These are phyloP conservation scores for Diaporthe sp. DNA, from an alignment of 2,329 filamentous ascomycete species.

Conservation along the genomic window DNA sequence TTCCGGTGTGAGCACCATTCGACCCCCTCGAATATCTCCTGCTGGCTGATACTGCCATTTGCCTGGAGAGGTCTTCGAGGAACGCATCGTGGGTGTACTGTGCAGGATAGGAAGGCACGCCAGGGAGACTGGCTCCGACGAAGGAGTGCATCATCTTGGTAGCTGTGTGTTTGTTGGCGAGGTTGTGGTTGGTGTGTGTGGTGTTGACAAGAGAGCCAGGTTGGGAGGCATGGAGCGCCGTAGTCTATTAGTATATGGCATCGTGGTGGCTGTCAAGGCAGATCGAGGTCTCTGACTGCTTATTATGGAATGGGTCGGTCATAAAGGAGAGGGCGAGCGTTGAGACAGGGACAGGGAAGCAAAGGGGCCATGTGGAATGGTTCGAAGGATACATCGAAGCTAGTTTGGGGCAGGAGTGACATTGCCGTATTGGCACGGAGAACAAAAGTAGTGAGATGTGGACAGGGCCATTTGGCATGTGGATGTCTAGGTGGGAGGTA, in stretches of 20 bases:
- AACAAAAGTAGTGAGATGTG: conserved; percentile 47
- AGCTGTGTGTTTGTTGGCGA: conserved; percentile 17
- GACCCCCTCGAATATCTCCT: conserved; percentile 65
- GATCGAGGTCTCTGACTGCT: conserved; percentile 41
- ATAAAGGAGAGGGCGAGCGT: conserved; percentile 42
- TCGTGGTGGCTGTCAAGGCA: conserved; percentile 38
- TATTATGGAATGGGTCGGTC: conserved; percentile 42
- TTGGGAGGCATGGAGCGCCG: conserved; percentile 28
- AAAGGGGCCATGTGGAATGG: conserved; percentile 43
- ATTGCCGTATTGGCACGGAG: conserved; percentile 51
- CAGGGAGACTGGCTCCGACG: conserved; percentile 51
- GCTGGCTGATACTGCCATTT: conserved; percentile 63
- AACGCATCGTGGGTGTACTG: conserved; percentile 59
- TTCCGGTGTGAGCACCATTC: conserved; percentile 63
- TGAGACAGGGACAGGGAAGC: conserved; percentile 43
- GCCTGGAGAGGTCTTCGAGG: conserved; percentile 66
- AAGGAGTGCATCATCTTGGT: conserved; percentile 51
- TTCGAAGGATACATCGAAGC: conserved; percentile 47
- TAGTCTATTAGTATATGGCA: conserved; percentile 41
- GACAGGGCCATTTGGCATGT: conserved; percentile 52
- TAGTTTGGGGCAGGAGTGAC: conserved; percentile 46
- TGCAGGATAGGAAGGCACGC: conserved; percentile 46
- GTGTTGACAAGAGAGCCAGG: conserved; percentile 13
- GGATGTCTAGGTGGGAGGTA: conserved; percentile 46
- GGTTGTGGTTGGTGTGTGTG: conserved; percentile 15